Base-by-base conservation (phyloP, 1,284 basidiomycete genomes). In the Malassezia obtusa region DNA sequence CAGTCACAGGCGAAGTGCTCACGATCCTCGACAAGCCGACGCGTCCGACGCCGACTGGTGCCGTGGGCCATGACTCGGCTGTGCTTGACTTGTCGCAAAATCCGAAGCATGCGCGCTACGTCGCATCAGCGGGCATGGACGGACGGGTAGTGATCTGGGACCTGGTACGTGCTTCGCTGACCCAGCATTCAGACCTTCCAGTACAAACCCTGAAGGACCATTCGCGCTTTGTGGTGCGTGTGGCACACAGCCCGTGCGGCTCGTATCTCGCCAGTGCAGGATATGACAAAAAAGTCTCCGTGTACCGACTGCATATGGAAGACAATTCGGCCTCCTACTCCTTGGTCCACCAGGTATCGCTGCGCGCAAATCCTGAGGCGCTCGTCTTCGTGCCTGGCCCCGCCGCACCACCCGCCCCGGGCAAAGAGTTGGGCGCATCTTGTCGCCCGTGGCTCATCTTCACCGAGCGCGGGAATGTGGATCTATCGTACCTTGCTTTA, bases 131-230 rank as follows among this genome's bases (percentile, higher is more conserved):
- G 2, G 65, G 68, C 0, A 70, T 70, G 66, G 68, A 71, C 24
- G 66, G 58, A 11, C 62, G 41, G 7, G 61, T 69, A 32, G 58
- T 71, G 10, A 50, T 70, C 19, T 69, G 65, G 66, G 67, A 71
- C 48, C 44, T 64, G 40, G 32, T 48, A 52, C 35, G 57, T 33
- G n/a, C 24, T 25, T 2, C 4, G 9, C 30, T 30, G 10, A 30
- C 19, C 3, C 30, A 43, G 40, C 40, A 43, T 15, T 7, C 15
- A n/a, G 41, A 58, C 8, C 43, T 35, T 24, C 49, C 60, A 4
- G 41, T 68, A 0, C 67, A 68, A 53, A 52, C 57, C 10, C 49
- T 72, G 17, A 39, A 49, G 2, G 59, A 67, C 35, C 69, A 72
- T 30, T 36, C 45, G 8, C 64, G 59, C 19, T 72, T 71, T 45